These are phyloP conservation scores for Raddia guianensis DNA, from an alignment of 176 grass and related monocot species.

Conservation along the genomic window DNA sequence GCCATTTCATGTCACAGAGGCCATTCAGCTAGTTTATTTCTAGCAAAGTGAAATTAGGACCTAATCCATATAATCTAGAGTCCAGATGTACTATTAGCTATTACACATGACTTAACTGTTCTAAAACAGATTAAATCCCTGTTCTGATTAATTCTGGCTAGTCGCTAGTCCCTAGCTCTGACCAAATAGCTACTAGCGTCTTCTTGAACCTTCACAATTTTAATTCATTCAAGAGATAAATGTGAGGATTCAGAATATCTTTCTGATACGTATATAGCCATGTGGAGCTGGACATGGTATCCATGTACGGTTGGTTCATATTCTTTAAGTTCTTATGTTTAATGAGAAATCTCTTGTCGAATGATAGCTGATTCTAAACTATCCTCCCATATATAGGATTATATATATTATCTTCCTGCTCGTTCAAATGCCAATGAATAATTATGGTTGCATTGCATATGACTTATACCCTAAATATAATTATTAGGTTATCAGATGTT, in stretches of 20 bases:
- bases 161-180: too few species aligned
- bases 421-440: constrained; percentile 9
- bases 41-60: not conserved
- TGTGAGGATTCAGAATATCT: not conserved
- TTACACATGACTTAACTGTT: too few species aligned
- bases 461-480: not conserved
- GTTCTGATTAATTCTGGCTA: too few species aligned
- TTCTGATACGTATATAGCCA: not conserved
- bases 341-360: not conserved
- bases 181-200: too few species aligned
- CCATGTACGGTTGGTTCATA: not conserved
- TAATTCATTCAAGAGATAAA: not conserved
- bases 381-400: not conserved
- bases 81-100: not conserved
- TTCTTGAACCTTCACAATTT: not conserved
- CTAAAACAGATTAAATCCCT: too few species aligned
- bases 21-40: constrained; percentile 23
- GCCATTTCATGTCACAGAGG: not conserved
- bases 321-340: not conserved
- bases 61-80: not conserved
- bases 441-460: not conserved
- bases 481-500: not conserved
- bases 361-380: not conserved
- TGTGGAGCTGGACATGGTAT: not conserved
- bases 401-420: not conserved